These are phyloP conservation scores for Starmerella roubikii DNA, from an alignment of 805 yeast species.

Conservation along the genomic window DNA sequence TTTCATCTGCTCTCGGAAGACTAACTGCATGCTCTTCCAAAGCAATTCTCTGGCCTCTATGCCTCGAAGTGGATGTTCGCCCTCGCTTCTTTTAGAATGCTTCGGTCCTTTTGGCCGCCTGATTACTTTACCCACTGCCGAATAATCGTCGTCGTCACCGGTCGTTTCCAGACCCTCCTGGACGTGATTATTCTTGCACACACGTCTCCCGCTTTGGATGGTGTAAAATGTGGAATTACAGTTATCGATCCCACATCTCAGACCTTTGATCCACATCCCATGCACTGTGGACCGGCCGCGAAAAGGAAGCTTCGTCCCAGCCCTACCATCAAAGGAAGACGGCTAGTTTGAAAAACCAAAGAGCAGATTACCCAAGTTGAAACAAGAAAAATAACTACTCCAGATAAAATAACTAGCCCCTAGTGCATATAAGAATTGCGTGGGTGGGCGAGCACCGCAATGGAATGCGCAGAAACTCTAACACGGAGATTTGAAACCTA, in stretches of 20 bases:
- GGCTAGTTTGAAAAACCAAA: neutral
- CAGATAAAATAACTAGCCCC: too few species aligned
- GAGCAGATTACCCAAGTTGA: neutral
- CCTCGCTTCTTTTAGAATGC: conserved; percentile 4
- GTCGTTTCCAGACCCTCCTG: conserved; percentile 57
- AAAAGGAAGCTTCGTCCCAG: too few species aligned
- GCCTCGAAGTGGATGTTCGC: conserved; percentile 4
- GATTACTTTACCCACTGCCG: conserved; percentile 22
- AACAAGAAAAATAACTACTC: neutral
- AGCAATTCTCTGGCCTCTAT: conserved; percentile 3
- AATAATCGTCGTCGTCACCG: conserved; percentile 31
- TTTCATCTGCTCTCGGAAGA: conserved; percentile 9
- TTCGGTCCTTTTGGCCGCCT: conserved; percentile 6
- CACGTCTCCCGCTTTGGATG: conserved; percentile 57
- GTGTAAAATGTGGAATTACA: conserved; percentile 71
- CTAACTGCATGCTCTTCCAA: conserved; percentile 7
- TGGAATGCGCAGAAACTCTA: too few species aligned
- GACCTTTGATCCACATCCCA: conserved; percentile 68
- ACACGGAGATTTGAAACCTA: too few species aligned
- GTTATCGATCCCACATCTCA: conserved; percentile 78
- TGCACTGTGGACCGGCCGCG: too few species aligned
- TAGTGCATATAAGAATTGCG: too few species aligned
- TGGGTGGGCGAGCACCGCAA: too few species aligned
- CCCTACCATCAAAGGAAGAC: neutral
- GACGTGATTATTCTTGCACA: conserved; percentile 87